Conservation (phyloP, 164 flowering plant species). For the Warburgia ugandensis region DNA sequence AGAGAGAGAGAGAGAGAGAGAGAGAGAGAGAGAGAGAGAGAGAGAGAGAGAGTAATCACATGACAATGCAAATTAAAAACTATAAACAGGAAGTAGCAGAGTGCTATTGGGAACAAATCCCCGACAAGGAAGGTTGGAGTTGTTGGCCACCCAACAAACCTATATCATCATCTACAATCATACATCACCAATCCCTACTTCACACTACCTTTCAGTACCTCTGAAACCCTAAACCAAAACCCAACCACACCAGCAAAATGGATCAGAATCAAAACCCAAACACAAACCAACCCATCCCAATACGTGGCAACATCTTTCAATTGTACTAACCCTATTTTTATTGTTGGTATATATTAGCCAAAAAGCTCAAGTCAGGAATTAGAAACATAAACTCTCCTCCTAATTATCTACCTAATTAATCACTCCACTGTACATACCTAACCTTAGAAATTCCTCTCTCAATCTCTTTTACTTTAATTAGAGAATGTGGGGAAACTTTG, state of each 20-base stretch:
- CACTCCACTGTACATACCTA: not conserved
- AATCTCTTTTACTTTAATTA: not conserved
- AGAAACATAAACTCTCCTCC: not conserved
- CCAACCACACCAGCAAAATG: not conserved
- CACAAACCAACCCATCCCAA: not conserved
- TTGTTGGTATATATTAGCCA: not conserved
- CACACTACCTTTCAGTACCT: not conserved
- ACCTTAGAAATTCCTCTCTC: not conserved
- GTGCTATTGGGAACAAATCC: not conserved
- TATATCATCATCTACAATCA: not conserved
- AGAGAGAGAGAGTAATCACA: too few species aligned
- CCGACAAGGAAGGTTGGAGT: slow-evolving; percentile 30
- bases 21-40: too few species aligned
- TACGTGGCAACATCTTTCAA: not conserved
- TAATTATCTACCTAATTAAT: not conserved
- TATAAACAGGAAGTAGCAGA: too few species aligned
- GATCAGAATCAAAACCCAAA: not conserved
- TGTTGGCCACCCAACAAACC: slow-evolving; percentile 29
- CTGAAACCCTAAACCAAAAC: not conserved
- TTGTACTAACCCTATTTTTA: not conserved
- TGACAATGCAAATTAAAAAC: too few species aligned
- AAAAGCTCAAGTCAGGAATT: not conserved
- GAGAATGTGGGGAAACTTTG: too few species aligned
- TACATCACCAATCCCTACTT: slow-evolving; percentile 1
- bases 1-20: too few species aligned